These are phyloP conservation scores for Daldinia sp. DNA, from an alignment of 2,329 filamentous ascomycete species.

Conservation along the genomic window DNA sequence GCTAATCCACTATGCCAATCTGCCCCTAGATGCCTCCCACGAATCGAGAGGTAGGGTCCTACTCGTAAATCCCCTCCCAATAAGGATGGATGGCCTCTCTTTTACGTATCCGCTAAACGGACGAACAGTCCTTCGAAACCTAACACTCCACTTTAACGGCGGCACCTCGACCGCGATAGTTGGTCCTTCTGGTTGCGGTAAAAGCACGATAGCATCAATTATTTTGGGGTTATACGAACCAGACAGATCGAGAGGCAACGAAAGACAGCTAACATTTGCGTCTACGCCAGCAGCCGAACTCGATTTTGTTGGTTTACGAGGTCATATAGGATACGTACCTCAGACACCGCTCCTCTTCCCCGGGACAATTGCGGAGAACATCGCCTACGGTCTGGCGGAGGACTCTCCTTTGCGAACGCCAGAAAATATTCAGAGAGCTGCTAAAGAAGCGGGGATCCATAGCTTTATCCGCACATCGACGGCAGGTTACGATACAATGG, in stretches of 20 bases:
- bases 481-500: slow-evolving; percentile 72
- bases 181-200: slow-evolving; percentile 87
- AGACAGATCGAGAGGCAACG: not conserved
- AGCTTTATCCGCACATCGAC: slow-evolving; percentile 79
- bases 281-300: slow-evolving; percentile 64
- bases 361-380: slow-evolving; percentile 78
- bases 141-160: slow-evolving; percentile 71
- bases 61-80: slow-evolving; percentile 52
- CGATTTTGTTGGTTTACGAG: slow-evolving; percentile 67
- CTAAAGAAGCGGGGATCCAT: slow-evolving; percentile 71
- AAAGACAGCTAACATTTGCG: slow-evolving; percentile 63
- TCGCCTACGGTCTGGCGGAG: slow-evolving; percentile 75
- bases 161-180: slow-evolving; percentile 80
- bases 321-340: slow-evolving; percentile 71
- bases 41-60: slow-evolving; percentile 60
- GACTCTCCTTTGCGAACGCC: slow-evolving; percentile 58
- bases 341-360: slow-evolving; percentile 82
- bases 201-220: slow-evolving; percentile 82
- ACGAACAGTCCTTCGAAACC: slow-evolving; percentile 63
- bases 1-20: slow-evolving; percentile 72
- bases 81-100: slow-evolving; percentile 64
- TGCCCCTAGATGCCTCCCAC: slow-evolving; percentile 63
- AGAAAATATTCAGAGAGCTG: slow-evolving; percentile 58
- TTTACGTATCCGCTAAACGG: slow-evolving; percentile 75
- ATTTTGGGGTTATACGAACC: slow-evolving; percentile 75